Evolutionary conservation across 2,329 filamentous ascomycete genomes (phyloP).

Genomic region (Aaosphaeria pasadenensis): DNA sequence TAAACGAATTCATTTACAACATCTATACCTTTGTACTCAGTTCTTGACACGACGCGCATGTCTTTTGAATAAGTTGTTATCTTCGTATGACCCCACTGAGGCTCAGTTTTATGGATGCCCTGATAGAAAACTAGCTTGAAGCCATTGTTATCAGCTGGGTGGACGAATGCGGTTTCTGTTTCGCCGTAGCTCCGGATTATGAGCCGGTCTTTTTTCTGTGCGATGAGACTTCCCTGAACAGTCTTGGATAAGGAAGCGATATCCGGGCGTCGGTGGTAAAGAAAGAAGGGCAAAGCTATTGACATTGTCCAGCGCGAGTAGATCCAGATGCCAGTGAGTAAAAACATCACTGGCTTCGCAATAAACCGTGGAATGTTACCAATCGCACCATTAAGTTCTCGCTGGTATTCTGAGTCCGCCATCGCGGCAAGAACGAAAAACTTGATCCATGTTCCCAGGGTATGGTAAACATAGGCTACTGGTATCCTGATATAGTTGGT

Average conservation of each 20-base stretch:
- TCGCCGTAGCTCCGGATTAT: conserved; percentile 49
- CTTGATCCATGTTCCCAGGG: conserved; percentile 44
- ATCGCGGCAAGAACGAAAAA: conserved; percentile 50
- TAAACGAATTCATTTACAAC: conserved; percentile 50
- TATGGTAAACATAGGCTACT: conserved; percentile 42
- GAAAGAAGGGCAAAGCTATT: conserved; percentile 44
- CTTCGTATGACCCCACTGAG: conserved; percentile 41
- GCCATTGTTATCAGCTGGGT: conserved; percentile 32
- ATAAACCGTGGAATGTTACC: conserved; percentile 32
- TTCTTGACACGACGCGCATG: conserved; percentile 43
- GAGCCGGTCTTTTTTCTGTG: conserved; percentile 46
- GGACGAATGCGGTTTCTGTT: conserved; percentile 50
- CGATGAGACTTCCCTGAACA: conserved; percentile 49
- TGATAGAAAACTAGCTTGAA: conserved; percentile 37
- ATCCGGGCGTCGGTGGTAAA: conserved; percentile 50
- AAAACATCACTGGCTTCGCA: conserved; percentile 37
- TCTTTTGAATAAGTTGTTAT: conserved; percentile 49
- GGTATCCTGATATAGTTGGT: conserved; percentile 29
- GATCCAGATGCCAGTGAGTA: conserved; percentile 48
- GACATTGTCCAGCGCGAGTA: conserved; percentile 47
- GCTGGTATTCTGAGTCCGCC: conserved; percentile 52
- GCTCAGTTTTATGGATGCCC: conserved; percentile 44
- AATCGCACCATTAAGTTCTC: conserved; percentile 49
- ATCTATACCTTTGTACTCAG: conserved; percentile 45
- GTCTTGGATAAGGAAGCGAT: conserved; percentile 48